Percentiles rank a stretch among this genome's conserved stretches.
These are phyloP conservation scores for Dactylellina leptospora DNA, from an alignment of 2,329 filamentous ascomycete genomes.

Conservation along the genomic window DNA sequence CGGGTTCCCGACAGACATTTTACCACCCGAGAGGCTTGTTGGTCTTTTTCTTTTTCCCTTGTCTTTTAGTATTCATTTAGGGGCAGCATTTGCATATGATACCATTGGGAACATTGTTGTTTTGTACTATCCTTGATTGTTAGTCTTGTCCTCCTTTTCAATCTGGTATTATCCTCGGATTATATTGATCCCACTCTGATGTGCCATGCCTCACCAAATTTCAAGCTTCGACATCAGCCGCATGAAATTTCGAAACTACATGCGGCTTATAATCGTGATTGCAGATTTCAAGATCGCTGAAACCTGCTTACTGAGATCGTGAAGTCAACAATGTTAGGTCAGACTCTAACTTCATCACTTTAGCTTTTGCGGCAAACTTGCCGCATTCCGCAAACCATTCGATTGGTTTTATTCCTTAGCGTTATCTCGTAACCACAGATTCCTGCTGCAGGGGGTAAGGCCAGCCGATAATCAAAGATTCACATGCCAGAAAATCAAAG, in stretches of 20 bases:
- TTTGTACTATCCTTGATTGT: neutral
- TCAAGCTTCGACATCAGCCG: too few species aligned
- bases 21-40: neutral
- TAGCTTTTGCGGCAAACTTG: slow-evolving; percentile 43
- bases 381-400: slow-evolving; percentile 26
- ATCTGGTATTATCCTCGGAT: neutral
- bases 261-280: too few species aligned
- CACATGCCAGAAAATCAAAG: slow-evolving; percentile 34
- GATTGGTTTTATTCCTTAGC: slow-evolving; percentile 21
- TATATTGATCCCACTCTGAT: too few species aligned
- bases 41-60: neutral
- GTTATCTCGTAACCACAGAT: slow-evolving; percentile 44
- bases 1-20: neutral
- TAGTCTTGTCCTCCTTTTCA: neutral
- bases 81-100: slow-evolving; percentile 32
- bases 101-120: slow-evolving; percentile 29
- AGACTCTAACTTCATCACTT: slow-evolving; percentile 15
- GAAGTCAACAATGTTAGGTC: neutral
- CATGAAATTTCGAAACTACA: too few species aligned
- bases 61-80: slow-evolving; percentile 8
- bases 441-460: slow-evolving; percentile 8
- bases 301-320: neutral
- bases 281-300: too few species aligned
- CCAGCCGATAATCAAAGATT: slow-evolving; percentile 39
- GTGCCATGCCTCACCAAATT: too few species aligned